These are phyloP conservation scores for Grammothele lineata DNA, from an alignment of 768 basidiomycete genomes.

Conservation along the genomic window DNA sequence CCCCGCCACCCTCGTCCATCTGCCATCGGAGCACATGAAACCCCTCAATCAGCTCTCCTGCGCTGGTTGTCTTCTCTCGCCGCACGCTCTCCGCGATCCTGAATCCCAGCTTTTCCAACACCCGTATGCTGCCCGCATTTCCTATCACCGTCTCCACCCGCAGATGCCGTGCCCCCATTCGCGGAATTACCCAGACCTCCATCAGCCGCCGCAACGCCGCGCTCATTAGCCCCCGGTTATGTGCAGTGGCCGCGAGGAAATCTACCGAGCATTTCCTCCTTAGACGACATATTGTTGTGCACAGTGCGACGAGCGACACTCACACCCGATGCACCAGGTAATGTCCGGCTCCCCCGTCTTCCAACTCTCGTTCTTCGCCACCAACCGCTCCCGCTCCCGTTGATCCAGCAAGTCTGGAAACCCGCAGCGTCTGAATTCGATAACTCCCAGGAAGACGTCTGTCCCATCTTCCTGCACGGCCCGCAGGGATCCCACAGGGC, in stretches of 20 bases:
- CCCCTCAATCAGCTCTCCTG: slow-evolving; percentile 14
- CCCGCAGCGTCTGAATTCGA: slow-evolving; percentile 31
- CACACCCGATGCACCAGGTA: slow-evolving; percentile 61
- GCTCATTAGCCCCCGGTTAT: slow-evolving; percentile 70
- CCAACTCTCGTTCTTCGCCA: slow-evolving; percentile 38
- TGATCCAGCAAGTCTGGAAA: slow-evolving; percentile 32
- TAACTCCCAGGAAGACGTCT: slow-evolving; percentile 49
- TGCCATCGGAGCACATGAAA: slow-evolving; percentile 14
- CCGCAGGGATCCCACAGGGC: slow-evolving; percentile 49
- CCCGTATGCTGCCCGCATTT: slow-evolving; percentile 57
- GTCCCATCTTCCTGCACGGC: slow-evolving; percentile 52
- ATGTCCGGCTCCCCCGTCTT: slow-evolving; percentile 50
- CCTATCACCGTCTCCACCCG: slow-evolving; percentile 41
- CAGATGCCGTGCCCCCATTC: slow-evolving; percentile 53
- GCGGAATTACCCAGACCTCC: slow-evolving; percentile 55
- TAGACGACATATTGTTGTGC: not conserved
- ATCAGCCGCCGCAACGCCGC: slow-evolving; percentile 54
- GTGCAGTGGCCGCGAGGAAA: slow-evolving; percentile 54
- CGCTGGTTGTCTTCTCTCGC: slow-evolving; percentile 24
- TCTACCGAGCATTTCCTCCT: slow-evolving; percentile 27
- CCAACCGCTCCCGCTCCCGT: slow-evolving; percentile 32
- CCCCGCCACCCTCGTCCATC: too few species aligned
- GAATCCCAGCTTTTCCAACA: slow-evolving; percentile 68
- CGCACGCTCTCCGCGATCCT: slow-evolving; percentile 33
- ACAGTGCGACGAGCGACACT: too few species aligned